Conservation (phyloP, 2,329 filamentous ascomycete genomes). For the Tolypocladium sp. region DNA sequence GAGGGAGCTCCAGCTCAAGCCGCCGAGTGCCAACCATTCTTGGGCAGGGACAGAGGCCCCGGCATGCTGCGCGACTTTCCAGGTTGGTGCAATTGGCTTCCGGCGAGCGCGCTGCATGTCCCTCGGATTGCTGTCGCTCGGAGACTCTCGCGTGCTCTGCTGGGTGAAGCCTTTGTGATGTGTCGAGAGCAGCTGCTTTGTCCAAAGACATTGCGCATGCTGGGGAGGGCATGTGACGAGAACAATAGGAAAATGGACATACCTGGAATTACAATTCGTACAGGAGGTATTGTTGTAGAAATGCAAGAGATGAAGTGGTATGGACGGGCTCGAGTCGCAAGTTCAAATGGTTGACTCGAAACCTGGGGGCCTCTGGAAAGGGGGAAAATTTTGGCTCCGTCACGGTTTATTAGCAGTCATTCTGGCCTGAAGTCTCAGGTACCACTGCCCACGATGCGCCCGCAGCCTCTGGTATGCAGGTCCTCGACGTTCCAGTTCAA, state of each 20-base stretch:
- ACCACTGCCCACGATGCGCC: neutral
- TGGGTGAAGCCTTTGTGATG: neutral
- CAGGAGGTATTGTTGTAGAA: neutral
- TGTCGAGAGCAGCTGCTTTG: neutral
- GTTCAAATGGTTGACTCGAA: neutral
- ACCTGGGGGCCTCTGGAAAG: slow-evolving; percentile 4
- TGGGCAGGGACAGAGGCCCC: neutral
- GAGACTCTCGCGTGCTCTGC: neutral
- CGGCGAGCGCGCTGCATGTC: neutral
- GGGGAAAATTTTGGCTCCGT: slow-evolving; percentile 18
- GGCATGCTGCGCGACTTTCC: neutral
- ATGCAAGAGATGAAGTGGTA: slow-evolving; percentile 1
- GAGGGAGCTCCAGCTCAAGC: neutral
- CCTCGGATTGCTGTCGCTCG: neutral
- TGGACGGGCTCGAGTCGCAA: neutral
- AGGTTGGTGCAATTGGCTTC: neutral
- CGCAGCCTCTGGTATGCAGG: neutral
- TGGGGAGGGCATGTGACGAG: neutral
- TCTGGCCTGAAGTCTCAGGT: slow-evolving; percentile 26
- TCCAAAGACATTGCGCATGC: neutral
- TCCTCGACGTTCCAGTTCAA: neutral
- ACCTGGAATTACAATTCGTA: slow-evolving; percentile 1
- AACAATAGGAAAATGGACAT: neutral
- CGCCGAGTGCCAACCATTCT: neutral
- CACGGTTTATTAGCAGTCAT: slow-evolving; percentile 2